phyloP scores from a whole-genome alignment of 2,329 filamentous ascomycete species.

The Xylariales sp. region DNA sequence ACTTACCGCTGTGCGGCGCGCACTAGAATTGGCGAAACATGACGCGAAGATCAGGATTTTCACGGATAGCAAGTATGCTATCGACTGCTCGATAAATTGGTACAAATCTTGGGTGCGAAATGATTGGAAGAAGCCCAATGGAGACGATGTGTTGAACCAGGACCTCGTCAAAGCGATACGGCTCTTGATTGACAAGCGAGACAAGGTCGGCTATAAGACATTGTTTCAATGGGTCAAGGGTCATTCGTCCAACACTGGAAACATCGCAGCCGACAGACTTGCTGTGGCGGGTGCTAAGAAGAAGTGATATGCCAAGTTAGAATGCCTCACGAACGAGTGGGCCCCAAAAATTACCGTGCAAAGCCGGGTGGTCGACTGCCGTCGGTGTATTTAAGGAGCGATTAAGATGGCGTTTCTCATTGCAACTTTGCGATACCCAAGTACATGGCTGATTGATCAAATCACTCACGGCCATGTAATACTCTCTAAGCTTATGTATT shows the following conservation, averaged over 20 bases:
- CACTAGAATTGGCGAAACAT: slow-evolving; percentile 78
- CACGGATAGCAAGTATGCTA: slow-evolving; percentile 91
- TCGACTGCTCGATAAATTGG: slow-evolving; percentile 90
- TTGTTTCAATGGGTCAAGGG: slow-evolving; percentile 92
- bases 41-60: slow-evolving; percentile 79
- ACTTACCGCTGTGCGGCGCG: slow-evolving; percentile 85
- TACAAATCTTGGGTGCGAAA: slow-evolving; percentile 79
- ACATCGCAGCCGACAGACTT: slow-evolving; percentile 81
- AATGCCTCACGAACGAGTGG: neutral
- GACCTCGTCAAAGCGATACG: slow-evolving; percentile 83
- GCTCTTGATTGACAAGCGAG: slow-evolving; percentile 75
- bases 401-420: slow-evolving; percentile 2
- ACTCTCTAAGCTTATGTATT: neutral
- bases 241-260: slow-evolving; percentile 78
- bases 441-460: slow-evolving; percentile 20
- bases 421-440: slow-evolving; percentile 24
- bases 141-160: slow-evolving; percentile 83
- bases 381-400: slow-evolving; percentile 2
- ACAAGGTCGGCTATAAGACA: slow-evolving; percentile 69
- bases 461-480: neutral
- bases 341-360: neutral
- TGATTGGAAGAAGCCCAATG: slow-evolving; percentile 77
- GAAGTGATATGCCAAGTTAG: slow-evolving; percentile 12
- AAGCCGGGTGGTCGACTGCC: slow-evolving; percentile 1
- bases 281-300: slow-evolving; percentile 73